Base-by-base conservation (phyloP, 768 basidiomycete genomes). In the Boletus pseudo-olivaceus region DNA sequence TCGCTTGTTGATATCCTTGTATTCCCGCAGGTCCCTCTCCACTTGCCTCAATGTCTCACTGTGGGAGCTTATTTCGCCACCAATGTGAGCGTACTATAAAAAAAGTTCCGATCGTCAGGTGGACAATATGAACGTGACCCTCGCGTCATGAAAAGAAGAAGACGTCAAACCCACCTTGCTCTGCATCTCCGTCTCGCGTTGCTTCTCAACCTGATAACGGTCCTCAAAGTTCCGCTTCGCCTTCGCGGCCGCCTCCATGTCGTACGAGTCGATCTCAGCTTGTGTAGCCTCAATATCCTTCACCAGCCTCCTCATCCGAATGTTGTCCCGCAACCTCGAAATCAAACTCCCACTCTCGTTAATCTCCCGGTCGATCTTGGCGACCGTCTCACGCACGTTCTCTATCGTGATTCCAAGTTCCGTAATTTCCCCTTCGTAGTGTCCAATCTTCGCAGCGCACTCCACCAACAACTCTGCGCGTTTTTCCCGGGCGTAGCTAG, bases 161-260 rank as follows among this genome's bases (percentile, higher is more conserved):
- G 27, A 5, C 10, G 0, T 23, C 35, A 53, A 4, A 60, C 78
- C 26, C 57, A 90, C 92, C 75, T 81, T 77, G 60, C 80, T 81
- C 58, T 88, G 84, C 60, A 93, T 72, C 35, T 85, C 77, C 14
- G 81, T 82, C 73, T 94, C 90, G 65, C 78, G 83, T 58, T 82
- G 76, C 67, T 90, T 87, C 62, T 85, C 87, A 2, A 77, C 72
- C 29, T 77, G 76, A 72, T 88, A 98, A 63, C 87, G 82, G 48
- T 85, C 83, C 51, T 95, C 84, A 69, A 96, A 99, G 53, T 85
- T 88, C 53, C 87, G 80, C 67, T 85, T 84, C 20, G 92, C 90
- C 66, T 83, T 89, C 19, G 87, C 88, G 19, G 93, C 91, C 56
- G 83, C 85, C 60, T 95, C 93, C 73, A 98, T 81, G 70, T 98